Evolutionary conservation across 2,329 filamentous ascomycete genomes (phyloP), one percentile per base, ranked within the genome.

Genomic region (Aspergillus luchuensis): DNA sequence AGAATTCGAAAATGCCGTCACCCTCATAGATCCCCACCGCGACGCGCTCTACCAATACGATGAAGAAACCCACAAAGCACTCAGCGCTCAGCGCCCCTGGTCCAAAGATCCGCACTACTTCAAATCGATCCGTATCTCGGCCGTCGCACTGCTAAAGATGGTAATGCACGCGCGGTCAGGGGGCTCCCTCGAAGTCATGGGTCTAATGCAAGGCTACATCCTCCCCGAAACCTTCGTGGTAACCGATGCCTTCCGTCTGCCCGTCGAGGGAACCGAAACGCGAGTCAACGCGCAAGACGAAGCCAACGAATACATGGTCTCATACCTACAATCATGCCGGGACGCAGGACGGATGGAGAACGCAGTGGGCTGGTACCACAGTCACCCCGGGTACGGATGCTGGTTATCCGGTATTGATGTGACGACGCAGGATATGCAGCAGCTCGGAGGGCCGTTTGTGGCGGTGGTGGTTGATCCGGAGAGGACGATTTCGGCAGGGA

Each of bases 321-420:
- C 91, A 66, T 98, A 96, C 73, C 84, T 96, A 28, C 83, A 89
- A 68, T 81, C 88, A 3, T 90, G 89, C 68, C 85, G 94, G 61
- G 88, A 93, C 66, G 72, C 91, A 81, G 85, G 92, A 75, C 81
- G 93, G 58, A 82, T 89, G 74, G 95, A 99, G 78, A 98, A 99
- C 75, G 91, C 91, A 0, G 90, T 99, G 15, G 95, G 95, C 17
- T 99, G 95, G 95, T 99, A 99, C 77, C 95, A 99, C 79, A 94
- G 89, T 68, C 95, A 99, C 75, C 95, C 95, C 0, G 95, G 95
- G 25, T 99, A 99, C 76, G 95, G 95, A 48, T 99, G 95, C 82
- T 99, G 95, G 95, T 85, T 99, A 25, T 93, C 89, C 39, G 95
- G 95, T 60, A 98, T 99, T 77, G 95, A 99, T 74, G 95, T 99